Percentiles rank a stretch among this genome's conserved stretches.
Evolutionary conservation across 805 yeast genomes (phyloP).

Genomic region (Pichia kluyveri): DNA sequence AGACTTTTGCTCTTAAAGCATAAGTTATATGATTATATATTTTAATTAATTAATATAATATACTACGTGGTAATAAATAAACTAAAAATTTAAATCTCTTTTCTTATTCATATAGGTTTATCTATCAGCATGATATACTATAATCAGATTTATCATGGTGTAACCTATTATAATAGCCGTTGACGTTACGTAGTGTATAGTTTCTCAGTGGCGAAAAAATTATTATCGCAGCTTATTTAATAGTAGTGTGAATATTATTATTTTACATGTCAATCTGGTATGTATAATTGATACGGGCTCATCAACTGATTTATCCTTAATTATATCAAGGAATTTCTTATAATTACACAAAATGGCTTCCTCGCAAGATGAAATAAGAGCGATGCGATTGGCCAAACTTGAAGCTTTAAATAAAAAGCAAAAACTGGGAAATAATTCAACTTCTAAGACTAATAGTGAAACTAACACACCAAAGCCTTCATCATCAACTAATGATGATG

Average conservation of each 20-base stretch:
- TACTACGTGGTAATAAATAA: conserved; percentile 3
- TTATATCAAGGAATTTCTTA: too few species aligned
- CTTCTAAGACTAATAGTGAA: too few species aligned
- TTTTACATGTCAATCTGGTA: too few species aligned
- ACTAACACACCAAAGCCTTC: background rate
- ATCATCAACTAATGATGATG: background rate
- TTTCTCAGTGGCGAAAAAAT: conserved; percentile 1
- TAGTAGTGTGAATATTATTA: too few species aligned
- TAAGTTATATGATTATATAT: conserved; percentile 31
- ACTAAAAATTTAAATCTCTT: background rate
- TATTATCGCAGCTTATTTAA: too few species aligned
- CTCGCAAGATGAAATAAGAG: conserved; percentile 25
- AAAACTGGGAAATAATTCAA: background rate
- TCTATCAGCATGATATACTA: too few species aligned
- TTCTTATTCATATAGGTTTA: too few species aligned
- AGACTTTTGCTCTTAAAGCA: conserved; percentile 98
- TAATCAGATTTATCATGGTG: too few species aligned
- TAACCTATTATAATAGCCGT: too few species aligned
- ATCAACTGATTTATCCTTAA: too few species aligned
- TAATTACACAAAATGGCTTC: conserved; percentile 1
- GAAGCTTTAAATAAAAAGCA: conserved; percentile 10
- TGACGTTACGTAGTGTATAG: too few species aligned
- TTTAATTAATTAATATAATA: conserved; percentile 1
- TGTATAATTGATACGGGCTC: too few species aligned
- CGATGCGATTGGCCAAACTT: conserved; percentile 43